phyloP scores from a whole-genome alignment of 192 early-diverging fungal genomes.

The Backusella morwellensis region DNA sequence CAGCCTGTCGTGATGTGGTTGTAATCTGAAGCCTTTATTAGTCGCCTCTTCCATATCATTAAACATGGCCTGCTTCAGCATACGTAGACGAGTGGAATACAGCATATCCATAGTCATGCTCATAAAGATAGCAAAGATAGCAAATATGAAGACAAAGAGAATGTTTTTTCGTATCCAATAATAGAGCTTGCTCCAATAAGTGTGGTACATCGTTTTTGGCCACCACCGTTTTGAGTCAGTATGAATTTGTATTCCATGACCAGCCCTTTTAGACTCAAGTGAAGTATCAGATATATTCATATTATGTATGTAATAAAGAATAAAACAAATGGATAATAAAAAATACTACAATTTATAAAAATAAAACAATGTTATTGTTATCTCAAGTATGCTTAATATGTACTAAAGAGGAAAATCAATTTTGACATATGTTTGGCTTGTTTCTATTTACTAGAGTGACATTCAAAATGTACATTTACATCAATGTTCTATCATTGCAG shows the following conservation, averaged over 20 bases:
- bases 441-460: too few species aligned
- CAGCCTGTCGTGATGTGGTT: background rate
- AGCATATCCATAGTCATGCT: background rate
- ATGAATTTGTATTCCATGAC: background rate
- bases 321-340: background rate
- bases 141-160: background rate
- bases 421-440: background rate
- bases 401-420: background rate
- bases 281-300: background rate
- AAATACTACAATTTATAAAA: background rate
- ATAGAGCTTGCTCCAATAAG: background rate
- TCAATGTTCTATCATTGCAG: background rate
- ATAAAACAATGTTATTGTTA: background rate
- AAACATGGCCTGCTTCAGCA: background rate
- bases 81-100: background rate
- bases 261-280: background rate
- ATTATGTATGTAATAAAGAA: background rate
- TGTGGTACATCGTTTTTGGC: background rate
- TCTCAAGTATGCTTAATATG: background rate
- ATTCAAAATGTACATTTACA: too few species aligned
- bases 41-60: background rate
- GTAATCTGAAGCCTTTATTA: background rate
- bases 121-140: background rate
- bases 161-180: background rate
- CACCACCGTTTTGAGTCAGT: background rate